phyloP scores from a whole-genome alignment of 2,329 filamentous ascomycete species.

The Alternaria longipes region DNA sequence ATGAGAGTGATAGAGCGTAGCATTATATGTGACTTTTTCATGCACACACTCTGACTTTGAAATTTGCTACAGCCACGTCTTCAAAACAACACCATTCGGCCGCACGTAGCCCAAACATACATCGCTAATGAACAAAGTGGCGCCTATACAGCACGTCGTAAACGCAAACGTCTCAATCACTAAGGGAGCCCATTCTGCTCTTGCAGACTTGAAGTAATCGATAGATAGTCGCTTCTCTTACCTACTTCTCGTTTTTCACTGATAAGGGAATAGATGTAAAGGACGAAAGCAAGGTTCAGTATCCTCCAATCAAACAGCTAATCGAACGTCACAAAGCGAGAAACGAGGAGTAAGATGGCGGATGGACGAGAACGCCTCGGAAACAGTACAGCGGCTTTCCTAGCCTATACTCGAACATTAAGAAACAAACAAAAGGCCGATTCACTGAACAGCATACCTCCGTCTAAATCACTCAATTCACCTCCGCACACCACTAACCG shows the following conservation, averaged over 20 bases:
- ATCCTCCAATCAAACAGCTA: neutral
- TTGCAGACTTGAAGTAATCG: conserved; percentile 11
- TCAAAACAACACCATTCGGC: neutral
- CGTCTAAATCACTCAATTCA: conserved; percentile 85
- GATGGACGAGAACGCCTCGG: conserved; percentile 7
- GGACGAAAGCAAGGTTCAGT: conserved; percentile 17
- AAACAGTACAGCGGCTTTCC: conserved; percentile 4
- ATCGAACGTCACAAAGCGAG: conserved; percentile 14
- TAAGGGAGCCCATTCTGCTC: neutral
- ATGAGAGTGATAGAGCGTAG: neutral
- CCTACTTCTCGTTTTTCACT: neutral
- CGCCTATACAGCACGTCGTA: neutral
- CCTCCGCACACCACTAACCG: conserved; percentile 81
- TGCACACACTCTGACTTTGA: neutral
- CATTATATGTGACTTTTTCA: neutral
- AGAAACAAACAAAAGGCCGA: conserved; percentile 75
- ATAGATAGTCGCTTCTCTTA: conserved; percentile 3
- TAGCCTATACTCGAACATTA: conserved; percentile 81
- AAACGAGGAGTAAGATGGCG: neutral
- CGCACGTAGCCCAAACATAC: neutral
- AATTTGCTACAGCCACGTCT: neutral
- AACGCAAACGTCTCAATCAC: neutral
- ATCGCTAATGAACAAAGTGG: conserved; percentile 6
- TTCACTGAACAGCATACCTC: conserved; percentile 84
- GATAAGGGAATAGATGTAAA: conserved; percentile 8